A percentile compares a stretch with the other conserved stretches of the same genome.
Conservation (phyloP, 2,329 filamentous ascomycete genomes). For the Didymellaceae sp. region DNA sequence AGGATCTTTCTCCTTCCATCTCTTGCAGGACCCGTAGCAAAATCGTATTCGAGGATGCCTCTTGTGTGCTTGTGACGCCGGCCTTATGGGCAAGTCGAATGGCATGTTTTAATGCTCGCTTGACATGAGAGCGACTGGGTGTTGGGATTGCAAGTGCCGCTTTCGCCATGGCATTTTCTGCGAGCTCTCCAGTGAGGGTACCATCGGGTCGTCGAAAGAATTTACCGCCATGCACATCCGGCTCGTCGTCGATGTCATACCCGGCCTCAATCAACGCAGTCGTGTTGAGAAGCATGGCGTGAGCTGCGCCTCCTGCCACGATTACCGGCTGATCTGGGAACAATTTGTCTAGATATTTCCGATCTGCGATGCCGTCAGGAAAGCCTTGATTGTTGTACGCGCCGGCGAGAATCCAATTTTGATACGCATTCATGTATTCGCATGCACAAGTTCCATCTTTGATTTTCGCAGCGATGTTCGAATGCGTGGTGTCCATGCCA, state of each 20-base stretch:
- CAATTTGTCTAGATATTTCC: conserved; percentile 28
- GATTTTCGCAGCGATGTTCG: conserved; percentile 30
- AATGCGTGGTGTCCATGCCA: conserved; percentile 30
- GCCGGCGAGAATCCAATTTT: conserved; percentile 32
- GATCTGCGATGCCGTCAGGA: conserved; percentile 21
- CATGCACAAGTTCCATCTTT: conserved; percentile 37
- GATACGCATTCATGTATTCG: conserved; percentile 32
- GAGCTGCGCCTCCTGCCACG: conserved; percentile 36
- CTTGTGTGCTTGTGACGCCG: conserved; percentile 44
- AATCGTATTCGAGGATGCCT: conserved; percentile 39
- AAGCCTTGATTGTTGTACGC: conserved; percentile 25
- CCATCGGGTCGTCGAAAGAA: conserved; percentile 35
- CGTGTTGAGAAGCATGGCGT: conserved; percentile 30
- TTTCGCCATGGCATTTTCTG: conserved; percentile 33
- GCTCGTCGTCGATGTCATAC: conserved; percentile 29
- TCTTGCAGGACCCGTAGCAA: conserved; percentile 35
- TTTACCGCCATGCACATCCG: conserved; percentile 28
- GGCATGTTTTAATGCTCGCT: conserved; percentile 27
- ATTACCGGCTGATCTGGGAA: conserved; percentile 42
- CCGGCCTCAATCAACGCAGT: conserved; percentile 23
- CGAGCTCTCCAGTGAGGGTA: conserved; percentile 39
- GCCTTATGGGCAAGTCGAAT: conserved; percentile 31
- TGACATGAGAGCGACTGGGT: conserved; percentile 21
- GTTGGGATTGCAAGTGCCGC: conserved; percentile 27
- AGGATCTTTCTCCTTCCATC: conserved; percentile 29